phyloP scores from a whole-genome alignment of 805 yeast genomes.

The Brettanomyces nanus region DNA sequence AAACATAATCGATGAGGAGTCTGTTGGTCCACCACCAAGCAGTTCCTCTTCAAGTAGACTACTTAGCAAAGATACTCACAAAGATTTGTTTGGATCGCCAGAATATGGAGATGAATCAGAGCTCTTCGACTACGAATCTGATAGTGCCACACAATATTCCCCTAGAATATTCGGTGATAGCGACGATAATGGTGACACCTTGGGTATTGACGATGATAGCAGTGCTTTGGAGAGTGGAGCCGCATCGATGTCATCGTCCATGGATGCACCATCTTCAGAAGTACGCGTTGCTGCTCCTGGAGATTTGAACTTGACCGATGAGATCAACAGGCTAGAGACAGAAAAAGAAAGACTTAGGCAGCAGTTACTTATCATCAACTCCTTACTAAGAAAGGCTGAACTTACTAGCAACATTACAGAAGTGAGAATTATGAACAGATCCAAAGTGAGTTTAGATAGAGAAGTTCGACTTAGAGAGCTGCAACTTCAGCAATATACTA shows the following conservation, averaged over 20 bases:
- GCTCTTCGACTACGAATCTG: slow-evolving; percentile 13
- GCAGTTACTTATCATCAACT: slow-evolving; percentile 57
- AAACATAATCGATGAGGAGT: background rate
- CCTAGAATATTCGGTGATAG: slow-evolving; percentile 2
- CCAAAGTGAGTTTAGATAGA: slow-evolving; percentile 54
- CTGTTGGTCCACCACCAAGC: slow-evolving; percentile 1
- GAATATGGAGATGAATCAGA: slow-evolving; percentile 12
- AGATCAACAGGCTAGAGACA: slow-evolving; percentile 47
- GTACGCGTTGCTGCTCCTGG: slow-evolving; percentile 58
- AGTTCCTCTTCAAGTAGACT: slow-evolving; percentile 19
- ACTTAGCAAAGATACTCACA: slow-evolving; percentile 23
- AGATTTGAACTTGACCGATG: slow-evolving; percentile 54
- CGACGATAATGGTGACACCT: background rate
- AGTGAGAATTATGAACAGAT: slow-evolving; percentile 56
- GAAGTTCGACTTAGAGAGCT: slow-evolving; percentile 71
- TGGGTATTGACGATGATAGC: background rate
- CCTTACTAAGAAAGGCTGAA: slow-evolving; percentile 74
- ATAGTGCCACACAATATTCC: background rate
- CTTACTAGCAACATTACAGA: slow-evolving; percentile 70
- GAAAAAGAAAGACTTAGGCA: slow-evolving; percentile 52
- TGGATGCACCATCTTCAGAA: slow-evolving; percentile 21
- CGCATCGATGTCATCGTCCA: slow-evolving; percentile 10
- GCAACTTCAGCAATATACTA: slow-evolving; percentile 70
- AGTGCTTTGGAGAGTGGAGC: slow-evolving; percentile 3
- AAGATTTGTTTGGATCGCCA: slow-evolving; percentile 24